Conservation (phyloP, 805 yeast genomes). For the Nakazawaea holstii region DNA sequence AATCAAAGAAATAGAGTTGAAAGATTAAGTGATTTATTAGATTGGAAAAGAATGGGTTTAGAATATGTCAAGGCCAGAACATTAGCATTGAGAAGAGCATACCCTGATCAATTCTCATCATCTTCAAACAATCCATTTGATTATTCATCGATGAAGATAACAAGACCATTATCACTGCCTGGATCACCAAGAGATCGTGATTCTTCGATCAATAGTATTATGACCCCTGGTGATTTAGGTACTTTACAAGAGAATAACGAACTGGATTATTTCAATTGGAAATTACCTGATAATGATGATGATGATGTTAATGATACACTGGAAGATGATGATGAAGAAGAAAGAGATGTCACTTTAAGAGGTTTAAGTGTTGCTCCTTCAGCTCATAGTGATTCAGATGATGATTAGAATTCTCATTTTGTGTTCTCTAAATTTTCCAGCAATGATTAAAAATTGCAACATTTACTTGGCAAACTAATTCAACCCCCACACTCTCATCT, state of each 20-base stretch:
- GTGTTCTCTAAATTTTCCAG: neutral
- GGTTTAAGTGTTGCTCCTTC: constrained; percentile 33
- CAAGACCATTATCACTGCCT: constrained; percentile 94
- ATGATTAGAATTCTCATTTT: constrained; percentile 7
- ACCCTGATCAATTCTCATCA: constrained; percentile 71
- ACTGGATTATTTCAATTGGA: constrained; percentile 66
- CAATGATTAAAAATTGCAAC: too few species aligned
- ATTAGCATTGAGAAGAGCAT: constrained; percentile 86
- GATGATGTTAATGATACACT: constrained; percentile 29
- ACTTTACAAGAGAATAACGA: constrained; percentile 86
- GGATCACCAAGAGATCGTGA: constrained; percentile 84
- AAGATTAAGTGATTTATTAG: constrained; percentile 84
- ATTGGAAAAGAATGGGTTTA: constrained; percentile 97
- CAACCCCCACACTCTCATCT: too few species aligned
- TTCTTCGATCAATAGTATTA: constrained; percentile 41
- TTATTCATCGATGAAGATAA: constrained; percentile 46
- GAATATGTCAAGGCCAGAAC: constrained; percentile 95
- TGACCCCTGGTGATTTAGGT: constrained; percentile 99
- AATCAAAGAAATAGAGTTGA: constrained; percentile 97
- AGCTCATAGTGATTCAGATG: constrained; percentile 20
- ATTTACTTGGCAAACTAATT: too few species aligned
- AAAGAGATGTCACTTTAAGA: constrained; percentile 17
- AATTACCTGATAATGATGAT: constrained; percentile 18
- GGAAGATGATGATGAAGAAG: constrained; percentile 32
- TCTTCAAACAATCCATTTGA: constrained; percentile 33